Conservation (phyloP, 2,329 filamentous ascomycete genomes). For the Diaporthe amygdali region DNA sequence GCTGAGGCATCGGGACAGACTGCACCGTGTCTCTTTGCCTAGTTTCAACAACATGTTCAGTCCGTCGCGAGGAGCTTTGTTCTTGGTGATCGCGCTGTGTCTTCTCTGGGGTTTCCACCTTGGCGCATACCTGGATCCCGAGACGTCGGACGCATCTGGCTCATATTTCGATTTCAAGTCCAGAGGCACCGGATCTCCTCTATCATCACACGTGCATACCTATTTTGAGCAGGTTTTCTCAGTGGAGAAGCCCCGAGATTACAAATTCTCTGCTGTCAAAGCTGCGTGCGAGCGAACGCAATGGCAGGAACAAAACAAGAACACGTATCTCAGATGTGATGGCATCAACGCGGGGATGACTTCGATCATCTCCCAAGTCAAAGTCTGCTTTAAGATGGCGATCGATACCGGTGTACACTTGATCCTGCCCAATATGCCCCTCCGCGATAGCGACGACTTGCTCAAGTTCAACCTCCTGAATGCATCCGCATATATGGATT, state of each 20-base stretch:
- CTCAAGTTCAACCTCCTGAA: conserved; percentile 35
- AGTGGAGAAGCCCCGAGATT: conserved; percentile 23
- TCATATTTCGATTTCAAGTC: background rate
- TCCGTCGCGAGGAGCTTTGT: background rate
- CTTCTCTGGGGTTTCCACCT: conserved; percentile 2
- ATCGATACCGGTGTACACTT: conserved; percentile 33
- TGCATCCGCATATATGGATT: conserved; percentile 31
- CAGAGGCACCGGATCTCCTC: background rate
- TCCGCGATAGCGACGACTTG: conserved; percentile 32
- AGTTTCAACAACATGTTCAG: background rate
- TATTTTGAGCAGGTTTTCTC: conserved; percentile 41
- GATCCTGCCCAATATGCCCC: conserved; percentile 34
- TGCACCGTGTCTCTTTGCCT: background rate
- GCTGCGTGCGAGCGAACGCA: conserved; percentile 20
- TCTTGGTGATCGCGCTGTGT: background rate
- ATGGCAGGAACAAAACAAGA: conserved; percentile 25
- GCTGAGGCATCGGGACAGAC: too few relatives aligned
- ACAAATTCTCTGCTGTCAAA: conserved; percentile 31
- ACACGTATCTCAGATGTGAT: conserved; percentile 33
- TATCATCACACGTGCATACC: conserved; percentile 24
- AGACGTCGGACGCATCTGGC: background rate
- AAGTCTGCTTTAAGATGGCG: conserved; percentile 38
- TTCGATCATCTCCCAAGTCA: conserved; percentile 36
- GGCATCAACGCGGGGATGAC: conserved; percentile 36
- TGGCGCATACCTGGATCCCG: background rate